phyloP scores from a whole-genome alignment of 1,284 basidiomycete species.

The Bjerkandera adusta region DNA sequence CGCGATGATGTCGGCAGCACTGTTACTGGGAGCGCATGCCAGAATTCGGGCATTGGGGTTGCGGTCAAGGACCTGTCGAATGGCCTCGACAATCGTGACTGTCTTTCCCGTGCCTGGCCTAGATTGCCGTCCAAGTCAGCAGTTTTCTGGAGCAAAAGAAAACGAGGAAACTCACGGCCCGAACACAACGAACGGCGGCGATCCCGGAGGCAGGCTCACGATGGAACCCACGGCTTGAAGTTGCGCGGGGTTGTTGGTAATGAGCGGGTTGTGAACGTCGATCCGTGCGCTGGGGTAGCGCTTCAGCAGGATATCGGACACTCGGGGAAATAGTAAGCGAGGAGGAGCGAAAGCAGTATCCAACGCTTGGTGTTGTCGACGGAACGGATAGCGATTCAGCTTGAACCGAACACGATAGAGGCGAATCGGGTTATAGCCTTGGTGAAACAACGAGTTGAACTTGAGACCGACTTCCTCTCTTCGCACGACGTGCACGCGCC shows the following conservation, averaged over 20 bases:
- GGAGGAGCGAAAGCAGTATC: constrained; percentile 36
- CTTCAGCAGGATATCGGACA: constrained; percentile 25
- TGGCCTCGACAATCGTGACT: constrained; percentile 62
- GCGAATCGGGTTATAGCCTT: not conserved
- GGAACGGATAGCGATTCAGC: constrained; percentile 48
- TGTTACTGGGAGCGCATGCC: constrained; percentile 63
- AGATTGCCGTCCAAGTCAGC: not conserved
- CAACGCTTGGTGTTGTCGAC: constrained; percentile 58
- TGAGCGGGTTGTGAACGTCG: constrained; percentile 37
- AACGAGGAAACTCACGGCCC: constrained; percentile 51
- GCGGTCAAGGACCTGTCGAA: constrained; percentile 48
- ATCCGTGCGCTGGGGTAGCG: constrained; percentile 18
- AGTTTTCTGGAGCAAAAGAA: not conserved
- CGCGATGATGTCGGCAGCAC: constrained; percentile 61
- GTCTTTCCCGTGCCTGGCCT: constrained; percentile 72
- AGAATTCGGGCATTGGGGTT: constrained; percentile 48
- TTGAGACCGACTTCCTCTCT: constrained; percentile 48
- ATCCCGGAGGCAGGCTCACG: constrained; percentile 38
- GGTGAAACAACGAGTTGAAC: constrained; percentile 46
- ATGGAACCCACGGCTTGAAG: constrained; percentile 53
- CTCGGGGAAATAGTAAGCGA: constrained; percentile 40
- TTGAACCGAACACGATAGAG: constrained; percentile 47
- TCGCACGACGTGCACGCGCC: constrained; percentile 52
- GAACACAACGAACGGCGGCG: constrained; percentile 58
- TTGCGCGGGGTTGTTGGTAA: constrained; percentile 50